Base-by-base conservation (phyloP, 805 yeast genomes). In the Zygosaccharomyces lentus region DNA sequence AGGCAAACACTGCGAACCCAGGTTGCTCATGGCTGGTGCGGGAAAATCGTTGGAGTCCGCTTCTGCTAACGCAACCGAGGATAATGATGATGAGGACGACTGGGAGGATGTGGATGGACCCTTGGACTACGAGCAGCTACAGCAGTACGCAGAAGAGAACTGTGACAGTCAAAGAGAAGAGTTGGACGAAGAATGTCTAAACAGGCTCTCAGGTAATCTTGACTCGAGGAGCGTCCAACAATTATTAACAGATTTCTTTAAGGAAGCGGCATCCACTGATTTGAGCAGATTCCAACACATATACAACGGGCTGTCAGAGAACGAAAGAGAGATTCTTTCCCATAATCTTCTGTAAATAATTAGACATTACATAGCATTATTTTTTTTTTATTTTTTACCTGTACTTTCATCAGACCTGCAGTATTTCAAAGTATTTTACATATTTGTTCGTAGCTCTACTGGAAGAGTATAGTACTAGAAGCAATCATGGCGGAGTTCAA, bases 101-200 rank as follows among this genome's bases (percentile, higher is more conserved):
- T 84, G 93, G 90, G 93, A 86, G 55, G 93, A 84, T 55, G 68
- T 82, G 49, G 88, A 83, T 12, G 86, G 80, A 35, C 85, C 82
- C 1, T 77, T 85, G 3, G 76, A 78, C 39, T 83, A 73, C 58
- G 85, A 81, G 19, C 82, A 81, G 48, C 61, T 85, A 43, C 75
- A 78, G 55, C 72, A 77, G 4, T 84, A 77, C 52, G 77, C 80
- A 39, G 72, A 68, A 17, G 48, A 46, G 13, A 41, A 34, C 26
- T 48, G 31, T 10, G 34, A 16, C 9, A 21, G 12, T 17, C 15
- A n/a, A 4, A 10, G 4, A 2, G 34, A 38, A 16, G 41, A 27
- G 13, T 25, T 38, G 6, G 41, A 38, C 23, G 41, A 38, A 27
- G 34, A 38, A 34, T 38, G 41, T 37, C 50, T 55, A 5, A 29